Base-by-base conservation (phyloP, 208 protist species). In the Acanthamoeba castellanii region DNA sequence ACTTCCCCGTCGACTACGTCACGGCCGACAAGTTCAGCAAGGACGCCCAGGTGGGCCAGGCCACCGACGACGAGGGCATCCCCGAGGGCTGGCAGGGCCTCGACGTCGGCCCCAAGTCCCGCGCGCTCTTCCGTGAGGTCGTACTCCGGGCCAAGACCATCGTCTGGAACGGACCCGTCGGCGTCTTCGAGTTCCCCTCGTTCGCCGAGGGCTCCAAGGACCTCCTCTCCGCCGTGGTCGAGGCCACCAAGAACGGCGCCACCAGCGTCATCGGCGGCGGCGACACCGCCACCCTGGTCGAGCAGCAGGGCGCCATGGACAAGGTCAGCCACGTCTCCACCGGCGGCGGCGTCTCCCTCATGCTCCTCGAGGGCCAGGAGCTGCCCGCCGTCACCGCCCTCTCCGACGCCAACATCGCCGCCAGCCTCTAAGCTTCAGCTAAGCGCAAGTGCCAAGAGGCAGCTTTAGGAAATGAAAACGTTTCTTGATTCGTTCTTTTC, bases 311-410 rank as follows among this genome's bases (percentile, higher is more conserved):
- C 18, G 96, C 98, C 74, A 98, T 97, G 50, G 96, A 98, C 55
- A 98, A 99, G 95, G 98, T 99, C 84, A 98, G 97, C 78, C 99
- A 99, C 96, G 98, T 99, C 52, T 99, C 97, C 59, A 99, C 99
- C 89, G 99, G 99, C 92, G 99, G 99, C 91, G 99, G 99, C 95
- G 99, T 99, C 16, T 99, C 98, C 20, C 98, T 99, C 64, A 99
- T 99, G 97, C 98, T 99, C 57, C 98, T 99, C 13, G 99, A 99
- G 97, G 99, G 99, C 22, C 98, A 98, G 96, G 96, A 96, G 61
- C 97, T 99, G 14, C 99, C 98, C 57, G 99, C 98, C 93, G 98
- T 99, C 30, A 96, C 97, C 66, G 96, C 98, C 78, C 97, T 99
- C 9, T 85, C 78, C 57, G 85, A 97, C n/a, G 92, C 68, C 45